Evolutionary conservation across 768 basidiomycete genomes (phyloP).

Genomic region (Naganishia kalamii): DNA sequence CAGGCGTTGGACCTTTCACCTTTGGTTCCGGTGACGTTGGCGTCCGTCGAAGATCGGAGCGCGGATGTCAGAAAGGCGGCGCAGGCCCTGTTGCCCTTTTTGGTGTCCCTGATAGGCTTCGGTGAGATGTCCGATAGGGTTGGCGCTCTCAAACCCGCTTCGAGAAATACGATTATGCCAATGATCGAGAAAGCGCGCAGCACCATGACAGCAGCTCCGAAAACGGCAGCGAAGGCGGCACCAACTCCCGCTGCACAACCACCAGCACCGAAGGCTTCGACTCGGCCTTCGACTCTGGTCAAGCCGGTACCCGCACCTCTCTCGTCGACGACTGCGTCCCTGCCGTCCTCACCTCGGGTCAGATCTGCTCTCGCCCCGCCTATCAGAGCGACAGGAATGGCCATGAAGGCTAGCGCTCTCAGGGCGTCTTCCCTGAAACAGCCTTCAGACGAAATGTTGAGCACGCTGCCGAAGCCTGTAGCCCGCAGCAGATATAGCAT

Average conservation of each 20-base stretch:
- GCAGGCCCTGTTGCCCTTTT: conserved; percentile 66
- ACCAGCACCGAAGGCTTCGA: conserved; percentile 13
- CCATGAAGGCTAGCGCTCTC: conserved; percentile 48
- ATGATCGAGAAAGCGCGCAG: conserved; percentile 71
- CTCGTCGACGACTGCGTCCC: not conserved
- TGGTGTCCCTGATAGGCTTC: conserved; percentile 70
- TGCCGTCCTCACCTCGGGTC: conserved; percentile 26
- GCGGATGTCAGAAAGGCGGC: conserved; percentile 88
- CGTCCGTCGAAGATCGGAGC: conserved; percentile 82
- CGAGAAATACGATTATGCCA: conserved; percentile 71
- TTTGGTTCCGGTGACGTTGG: conserved; percentile 62
- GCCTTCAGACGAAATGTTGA: not conserved
- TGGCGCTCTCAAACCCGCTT: conserved; percentile 81
- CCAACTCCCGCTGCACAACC: conserved; percentile 35
- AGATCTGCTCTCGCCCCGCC: conserved; percentile 27
- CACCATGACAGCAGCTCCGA: conserved; percentile 37
- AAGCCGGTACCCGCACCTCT: not conserved
- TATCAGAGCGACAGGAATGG: conserved; percentile 48
- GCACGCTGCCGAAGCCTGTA: not conserved
- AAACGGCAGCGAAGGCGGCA: not conserved
- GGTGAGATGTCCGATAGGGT: conserved; percentile 82
- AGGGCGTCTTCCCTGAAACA: conserved; percentile 53
- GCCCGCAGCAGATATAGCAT: conserved; percentile 4
- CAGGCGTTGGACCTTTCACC: conserved; percentile 59
- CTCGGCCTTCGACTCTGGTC: not conserved